Evolutionary conservation across 2,329 filamentous ascomycete genomes (phyloP), one percentile per base, ranked within the genome.

Genomic region (Colletotrichum sp.): DNA sequence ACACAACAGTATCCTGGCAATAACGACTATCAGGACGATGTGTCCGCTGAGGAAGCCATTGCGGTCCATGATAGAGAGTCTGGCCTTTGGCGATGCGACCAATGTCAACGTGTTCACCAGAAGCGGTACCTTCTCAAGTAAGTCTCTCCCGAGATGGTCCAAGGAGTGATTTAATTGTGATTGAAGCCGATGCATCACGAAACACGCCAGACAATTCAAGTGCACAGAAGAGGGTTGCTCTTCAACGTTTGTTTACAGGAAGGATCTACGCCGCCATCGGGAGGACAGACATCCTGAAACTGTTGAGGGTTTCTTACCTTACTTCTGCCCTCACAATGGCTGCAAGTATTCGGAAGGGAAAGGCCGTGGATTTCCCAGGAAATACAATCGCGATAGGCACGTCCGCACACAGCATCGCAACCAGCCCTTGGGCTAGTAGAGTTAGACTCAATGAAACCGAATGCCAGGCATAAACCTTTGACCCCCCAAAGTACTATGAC

Each of bases 181-280:
- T 8, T 18, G 6, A 21, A 73, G 71, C 28, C 64, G 56, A 24
- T 63, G 58, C 34, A 52, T 36, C 36, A 32, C 28, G 14, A 64
- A 62, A 21, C 71, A 70, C 14, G 14, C 18, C 10, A 69, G 38
- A 16, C 71, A 30, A 14, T 73, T 73, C 56, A 63, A 55, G 26
- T 78, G 76, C 52, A 26, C 43, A 18, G 61, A 55, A 58, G 36
- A 18, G 14, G 34, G 36, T 34, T 77, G 75, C 43, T n/a, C 24
- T 9, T 18, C 14, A n/a, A 24, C 30, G 9, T 78, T 78, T 55
- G 34, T 48, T 58, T 30, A 68, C 24, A 58, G 58, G 5, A 77
- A 71, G 59, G 76, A 75, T 18, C 65, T 72, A 12, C 7, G 62
- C n/a, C 64, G 64, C 9, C 76, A 78, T 38, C 48, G 14, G 24